These are phyloP conservation scores for Naegleria gruberi DNA, from an alignment of 208 protist genomes.

Conservation along the genomic window DNA sequence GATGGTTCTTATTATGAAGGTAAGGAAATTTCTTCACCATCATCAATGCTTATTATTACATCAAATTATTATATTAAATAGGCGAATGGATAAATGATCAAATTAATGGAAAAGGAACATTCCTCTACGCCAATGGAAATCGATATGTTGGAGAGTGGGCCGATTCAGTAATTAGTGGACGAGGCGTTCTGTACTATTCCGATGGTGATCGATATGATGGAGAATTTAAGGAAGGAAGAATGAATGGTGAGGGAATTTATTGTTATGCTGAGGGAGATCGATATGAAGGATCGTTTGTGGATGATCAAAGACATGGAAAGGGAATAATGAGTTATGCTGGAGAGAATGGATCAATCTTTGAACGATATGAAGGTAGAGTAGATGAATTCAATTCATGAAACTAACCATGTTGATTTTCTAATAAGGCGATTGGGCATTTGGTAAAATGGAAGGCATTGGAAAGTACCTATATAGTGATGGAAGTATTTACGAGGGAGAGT, in stretches of 20 bases:
- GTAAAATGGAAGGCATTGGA: neutral
- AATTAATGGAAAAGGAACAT: conserved; percentile 80
- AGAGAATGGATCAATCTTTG: neutral
- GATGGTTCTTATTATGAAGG: conserved; percentile 79
- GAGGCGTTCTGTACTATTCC: neutral
- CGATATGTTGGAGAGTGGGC: conserved; percentile 62
- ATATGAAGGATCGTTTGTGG: neutral
- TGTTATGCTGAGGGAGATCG: neutral
- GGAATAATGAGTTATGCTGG: neutral
- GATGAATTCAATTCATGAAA: neutral
- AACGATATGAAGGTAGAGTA: neutral
- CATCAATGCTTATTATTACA: conserved; percentile 76
- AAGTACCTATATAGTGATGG: neutral
- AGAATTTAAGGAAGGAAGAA: neutral
- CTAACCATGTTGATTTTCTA: conserved; percentile 38
- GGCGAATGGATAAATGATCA: conserved; percentile 84
- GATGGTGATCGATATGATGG: neutral
- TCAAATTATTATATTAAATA: conserved; percentile 79
- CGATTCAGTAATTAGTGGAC: neutral
- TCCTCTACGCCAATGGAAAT: conserved; percentile 74
- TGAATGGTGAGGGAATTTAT: neutral
- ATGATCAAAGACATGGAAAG: neutral
- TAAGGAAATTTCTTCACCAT: neutral
- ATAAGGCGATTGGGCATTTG: conserved; percentile 38
- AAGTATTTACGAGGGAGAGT: neutral